Percentiles rank a stretch among this genome's conserved stretches.
phyloP scores from a whole-genome alignment of 345 rosid genomes.

The Noccaea caerulescens region DNA sequence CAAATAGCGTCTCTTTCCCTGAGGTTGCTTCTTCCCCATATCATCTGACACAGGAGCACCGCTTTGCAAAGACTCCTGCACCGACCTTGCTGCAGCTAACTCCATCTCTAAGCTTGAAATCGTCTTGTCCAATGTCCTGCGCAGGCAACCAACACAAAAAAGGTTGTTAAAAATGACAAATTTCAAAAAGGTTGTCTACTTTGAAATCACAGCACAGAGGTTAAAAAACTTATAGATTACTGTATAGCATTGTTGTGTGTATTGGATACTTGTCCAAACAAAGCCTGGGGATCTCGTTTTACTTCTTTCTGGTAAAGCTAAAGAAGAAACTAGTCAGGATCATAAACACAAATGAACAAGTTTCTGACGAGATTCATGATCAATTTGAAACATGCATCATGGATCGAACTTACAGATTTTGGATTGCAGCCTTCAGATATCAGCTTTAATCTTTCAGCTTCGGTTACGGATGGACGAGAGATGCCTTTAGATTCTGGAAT shows the following conservation, averaged over 20 bases:
- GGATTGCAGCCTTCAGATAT: slow-evolving; percentile 82
- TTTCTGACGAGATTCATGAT: background rate
- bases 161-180: background rate
- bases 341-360: background rate
- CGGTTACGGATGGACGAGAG: slow-evolving; percentile 59
- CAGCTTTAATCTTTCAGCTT: slow-evolving; percentile 74
- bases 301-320: slow-evolving; percentile 79
- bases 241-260: slow-evolving; percentile 77
- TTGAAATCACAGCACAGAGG: background rate
- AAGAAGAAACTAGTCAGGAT: slow-evolving; percentile 48
- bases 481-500: slow-evolving; percentile 72
- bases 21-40: slow-evolving; percentile 46
- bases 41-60: slow-evolving; percentile 79
- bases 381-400: background rate
- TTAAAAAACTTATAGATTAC: slow-evolving; percentile 59
- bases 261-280: slow-evolving; percentile 66
- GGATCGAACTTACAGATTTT: slow-evolving; percentile 67
- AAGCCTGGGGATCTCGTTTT: slow-evolving; percentile 59
- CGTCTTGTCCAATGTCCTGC: slow-evolving; percentile 86
- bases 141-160: slow-evolving; percentile 24
- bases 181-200: background rate
- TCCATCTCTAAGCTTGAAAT: slow-evolving; percentile 97
- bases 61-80: slow-evolving; percentile 67
- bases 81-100: slow-evolving; percentile 89
- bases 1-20: slow-evolving; percentile 66